phyloP scores from a whole-genome alignment of 371 early-diverging fungal species.

The Mortierella sp. region DNA sequence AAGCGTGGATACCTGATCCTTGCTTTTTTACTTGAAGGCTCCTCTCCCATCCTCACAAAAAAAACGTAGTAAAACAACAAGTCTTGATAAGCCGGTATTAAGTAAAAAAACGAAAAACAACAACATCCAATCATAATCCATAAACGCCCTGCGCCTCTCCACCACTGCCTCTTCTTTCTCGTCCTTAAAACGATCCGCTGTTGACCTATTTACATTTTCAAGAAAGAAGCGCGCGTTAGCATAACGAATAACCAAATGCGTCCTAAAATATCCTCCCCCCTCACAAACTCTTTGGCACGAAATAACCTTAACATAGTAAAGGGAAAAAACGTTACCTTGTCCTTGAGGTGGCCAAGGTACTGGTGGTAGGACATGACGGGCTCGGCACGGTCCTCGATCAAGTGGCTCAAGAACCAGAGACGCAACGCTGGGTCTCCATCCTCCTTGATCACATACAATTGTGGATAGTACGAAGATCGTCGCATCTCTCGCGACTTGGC shows the following conservation, averaged over 20 bases:
- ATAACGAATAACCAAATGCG: no score
- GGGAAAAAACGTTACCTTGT: constrained; percentile 60
- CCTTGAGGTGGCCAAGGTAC: constrained; percentile 76
- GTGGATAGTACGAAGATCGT: constrained; percentile 73
- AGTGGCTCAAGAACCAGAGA: constrained; percentile 87
- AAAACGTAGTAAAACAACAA: not conserved
- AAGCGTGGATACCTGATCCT: not conserved
- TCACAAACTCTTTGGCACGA: no score
- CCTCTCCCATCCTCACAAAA: not conserved
- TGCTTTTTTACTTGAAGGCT: not conserved
- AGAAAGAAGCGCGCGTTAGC: not conserved
- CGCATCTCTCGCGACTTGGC: constrained; percentile 73
- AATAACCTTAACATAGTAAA: no score
- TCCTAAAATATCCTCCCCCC: no score
- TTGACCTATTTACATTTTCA: constrained; percentile 24
- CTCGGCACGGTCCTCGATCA: constrained; percentile 95
- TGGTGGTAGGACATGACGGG: constrained; percentile 89
- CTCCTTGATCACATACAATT: constrained; percentile 89
- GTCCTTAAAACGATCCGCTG: constrained; percentile 35
- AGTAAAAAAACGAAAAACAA: not conserved
- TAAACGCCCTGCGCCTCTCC: not conserved
- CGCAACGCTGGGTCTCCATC: constrained; percentile 92
- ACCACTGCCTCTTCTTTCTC: no score
- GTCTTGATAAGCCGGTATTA: not conserved
- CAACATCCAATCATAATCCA: no score